Percentiles rank a stretch among this genome's conserved stretches.
Evolutionary conservation across 768 basidiomycete species (phyloP).

Genomic region (Holtermanniella nyarrowii): DNA sequence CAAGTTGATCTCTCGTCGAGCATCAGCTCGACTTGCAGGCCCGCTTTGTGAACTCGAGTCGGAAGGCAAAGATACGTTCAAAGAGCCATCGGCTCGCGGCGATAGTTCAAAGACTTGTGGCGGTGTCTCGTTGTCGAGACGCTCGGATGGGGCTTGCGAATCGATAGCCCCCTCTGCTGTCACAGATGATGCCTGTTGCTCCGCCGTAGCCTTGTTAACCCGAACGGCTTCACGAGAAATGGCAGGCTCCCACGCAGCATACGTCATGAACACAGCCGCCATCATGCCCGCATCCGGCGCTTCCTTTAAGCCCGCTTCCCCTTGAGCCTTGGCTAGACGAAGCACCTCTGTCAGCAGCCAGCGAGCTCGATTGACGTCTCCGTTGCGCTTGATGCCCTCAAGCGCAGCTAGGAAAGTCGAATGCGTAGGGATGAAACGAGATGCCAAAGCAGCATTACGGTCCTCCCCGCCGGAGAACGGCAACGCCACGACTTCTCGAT

Average conservation of each 20-base stretch:
- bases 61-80: constrained; percentile 27
- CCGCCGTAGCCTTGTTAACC: constrained; percentile 20
- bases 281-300: constrained; percentile 58
- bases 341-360: constrained; percentile 88
- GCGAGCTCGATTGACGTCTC: constrained; percentile 68
- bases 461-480: constrained; percentile 24
- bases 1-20: constrained; percentile 57
- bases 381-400: constrained; percentile 76
- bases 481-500: constrained; percentile 51
- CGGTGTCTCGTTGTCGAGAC: neutral
- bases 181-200: constrained; percentile 1
- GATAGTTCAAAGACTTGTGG: neutral
- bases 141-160: neutral
- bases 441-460: constrained; percentile 34
- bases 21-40: constrained; percentile 59
- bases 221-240: constrained; percentile 51
- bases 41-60: neutral
- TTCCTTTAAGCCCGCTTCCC: constrained; percentile 5
- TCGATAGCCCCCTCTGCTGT: neutral
- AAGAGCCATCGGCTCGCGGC: neutral
- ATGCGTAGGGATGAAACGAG: constrained; percentile 48
- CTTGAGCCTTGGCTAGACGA: constrained; percentile 27
- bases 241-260: constrained; percentile 66
- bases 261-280: constrained; percentile 76
- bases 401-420: constrained; percentile 73